These are phyloP conservation scores for Yarrowia galli DNA, from an alignment of 1,139 yeast genomes.

Conservation along the genomic window DNA sequence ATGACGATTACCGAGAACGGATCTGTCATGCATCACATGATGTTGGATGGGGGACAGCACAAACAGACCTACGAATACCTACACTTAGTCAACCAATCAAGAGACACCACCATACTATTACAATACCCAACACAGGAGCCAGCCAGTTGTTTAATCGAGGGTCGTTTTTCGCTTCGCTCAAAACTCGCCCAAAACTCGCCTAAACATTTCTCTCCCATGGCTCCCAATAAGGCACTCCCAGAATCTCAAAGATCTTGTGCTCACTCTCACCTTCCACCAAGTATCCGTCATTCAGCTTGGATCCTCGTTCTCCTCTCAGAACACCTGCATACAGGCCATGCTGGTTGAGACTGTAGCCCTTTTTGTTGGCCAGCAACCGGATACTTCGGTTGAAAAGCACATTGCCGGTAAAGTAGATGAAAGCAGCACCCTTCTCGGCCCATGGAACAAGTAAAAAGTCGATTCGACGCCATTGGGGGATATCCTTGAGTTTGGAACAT, in stretches of 20 bases:
- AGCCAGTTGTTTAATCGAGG: too few relatives aligned
- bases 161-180: too few relatives aligned
- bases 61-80: too few relatives aligned
- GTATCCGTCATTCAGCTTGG: conserved; percentile 41
- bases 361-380: conserved; percentile 56
- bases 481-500: conserved; percentile 47
- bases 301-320: conserved; percentile 39
- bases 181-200: conserved; percentile 12
- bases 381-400: conserved; percentile 62
- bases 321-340: conserved; percentile 56
- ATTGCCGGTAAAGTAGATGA: conserved; percentile 67
- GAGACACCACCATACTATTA: too few relatives aligned
- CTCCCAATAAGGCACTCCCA: conserved; percentile 58
- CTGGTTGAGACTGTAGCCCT: conserved; percentile 58
- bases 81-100: too few relatives aligned
- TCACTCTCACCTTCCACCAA: conserved; percentile 60
- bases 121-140: too few relatives aligned
- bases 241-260: conserved; percentile 56
- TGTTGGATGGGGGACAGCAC: too few relatives aligned
- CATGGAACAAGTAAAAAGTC: conserved; percentile 63
- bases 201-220: conserved; percentile 58
- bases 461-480: conserved; percentile 59
- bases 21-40: background rate
- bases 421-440: conserved; percentile 60
- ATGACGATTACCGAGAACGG: background rate